phyloP scores from a whole-genome alignment of 2,329 filamentous ascomycete genomes.

The Penicillium sp. region DNA sequence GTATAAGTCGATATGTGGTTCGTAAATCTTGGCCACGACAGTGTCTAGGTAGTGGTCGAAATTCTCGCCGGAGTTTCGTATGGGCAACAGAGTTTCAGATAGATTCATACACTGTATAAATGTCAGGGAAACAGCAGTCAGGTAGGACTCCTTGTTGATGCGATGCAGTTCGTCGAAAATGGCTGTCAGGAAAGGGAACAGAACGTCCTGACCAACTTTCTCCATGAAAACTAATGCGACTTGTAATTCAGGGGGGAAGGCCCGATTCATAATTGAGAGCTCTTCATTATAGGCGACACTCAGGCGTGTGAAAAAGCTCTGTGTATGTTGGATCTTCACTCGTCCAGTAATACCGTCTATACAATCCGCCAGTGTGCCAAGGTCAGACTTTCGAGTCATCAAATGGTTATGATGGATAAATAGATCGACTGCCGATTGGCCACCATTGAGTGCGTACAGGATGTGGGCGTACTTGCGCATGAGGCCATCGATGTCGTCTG shows the following conservation, averaged over 20 bases:
- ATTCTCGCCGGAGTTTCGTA: slow-evolving; percentile 59
- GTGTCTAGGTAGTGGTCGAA: slow-evolving; percentile 66
- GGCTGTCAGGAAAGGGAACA: slow-evolving; percentile 82
- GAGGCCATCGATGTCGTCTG: slow-evolving; percentile 80
- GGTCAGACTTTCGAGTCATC: slow-evolving; percentile 69
- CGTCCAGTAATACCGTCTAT: slow-evolving; percentile 68
- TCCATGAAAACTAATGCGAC: slow-evolving; percentile 79
- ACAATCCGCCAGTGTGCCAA: slow-evolving; percentile 78
- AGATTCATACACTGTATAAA: slow-evolving; percentile 86
- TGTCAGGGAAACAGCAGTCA: slow-evolving; percentile 82
- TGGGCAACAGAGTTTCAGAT: slow-evolving; percentile 67
- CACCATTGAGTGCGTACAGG: slow-evolving; percentile 77
- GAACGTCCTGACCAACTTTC: slow-evolving; percentile 76
- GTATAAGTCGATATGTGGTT: slow-evolving; percentile 91
- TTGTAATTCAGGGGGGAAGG: slow-evolving; percentile 71
- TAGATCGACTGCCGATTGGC: slow-evolving; percentile 73
- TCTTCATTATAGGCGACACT: slow-evolving; percentile 80
- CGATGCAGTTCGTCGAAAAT: slow-evolving; percentile 87
- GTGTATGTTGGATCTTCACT: slow-evolving; percentile 76
- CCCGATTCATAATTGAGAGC: slow-evolving; percentile 72
- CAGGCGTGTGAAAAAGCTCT: slow-evolving; percentile 75
- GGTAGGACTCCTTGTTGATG: slow-evolving; percentile 71
- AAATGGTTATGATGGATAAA: slow-evolving; percentile 89
- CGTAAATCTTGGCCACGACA: slow-evolving; percentile 73
- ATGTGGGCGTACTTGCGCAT: slow-evolving; percentile 92